Base-by-base conservation (phyloP, 2,329 filamentous ascomycete genomes). In the Xylariales sp. region DNA sequence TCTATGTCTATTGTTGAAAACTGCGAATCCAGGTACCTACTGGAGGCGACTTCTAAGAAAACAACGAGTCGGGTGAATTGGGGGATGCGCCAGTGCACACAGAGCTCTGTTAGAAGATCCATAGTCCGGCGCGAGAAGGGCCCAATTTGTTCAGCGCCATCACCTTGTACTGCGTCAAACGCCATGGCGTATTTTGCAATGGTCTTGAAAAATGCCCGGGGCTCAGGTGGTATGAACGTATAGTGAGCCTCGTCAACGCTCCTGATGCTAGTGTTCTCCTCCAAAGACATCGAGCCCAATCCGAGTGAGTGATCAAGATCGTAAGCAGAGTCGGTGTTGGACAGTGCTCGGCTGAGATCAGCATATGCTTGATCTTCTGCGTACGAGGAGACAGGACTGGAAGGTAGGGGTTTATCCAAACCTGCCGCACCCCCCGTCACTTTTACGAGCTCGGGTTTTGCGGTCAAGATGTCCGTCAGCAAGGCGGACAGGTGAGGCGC, bases 401-500 rank as follows among this genome's bases (percentile, higher is more conserved):
- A 14, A 70, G 81, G 79, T 35, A 87, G 66, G 11, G 70, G 59
- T 53, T 76, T 79, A 33, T 80, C 76, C 16, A 71, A 37, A 31
- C 40, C 46, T 10, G 38, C 42, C 20, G 69, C 67, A 13, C 70
- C 71, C 2, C 82, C 76, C 4, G 85, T 82, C 46, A 76, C 83
- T 56, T 89, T 94, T 34, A 88, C 84, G 37, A 97, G 70, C 47
- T 91, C 85, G 4, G 90, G 91, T 50, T 87, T 88, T 5, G 85
- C 85, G 43, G 86, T 88, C 28, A 97, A 70, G 46, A 98, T 88
- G 25, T 90, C 86, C 51, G 95, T 73, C 73, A 98, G 93, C 80
- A 97, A 89, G 50, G 93, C 86, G 5, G 89, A 93, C 29, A 98
- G 68, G 50, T 95, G 88, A 11, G 85, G 84, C 4, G 78, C 77